Percentiles rank a stretch among this genome's conserved stretches.
Conservation (phyloP, 257 asterid genomes). For the Nicotiana undulata region DNA sequence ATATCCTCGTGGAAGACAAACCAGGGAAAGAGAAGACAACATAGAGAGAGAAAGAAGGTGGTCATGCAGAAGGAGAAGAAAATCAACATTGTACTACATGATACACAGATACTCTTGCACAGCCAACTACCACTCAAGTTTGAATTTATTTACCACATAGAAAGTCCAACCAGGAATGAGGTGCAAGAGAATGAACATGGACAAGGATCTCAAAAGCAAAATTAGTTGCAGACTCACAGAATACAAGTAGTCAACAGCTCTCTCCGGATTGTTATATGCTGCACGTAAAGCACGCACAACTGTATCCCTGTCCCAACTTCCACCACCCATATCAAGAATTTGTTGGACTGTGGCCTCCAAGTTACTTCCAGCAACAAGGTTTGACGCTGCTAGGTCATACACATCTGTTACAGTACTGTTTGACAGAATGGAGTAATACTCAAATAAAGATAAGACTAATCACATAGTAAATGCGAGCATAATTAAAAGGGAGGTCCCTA, state of each 20-base stretch:
- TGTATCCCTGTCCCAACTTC: constrained; percentile 83
- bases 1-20: not conserved
- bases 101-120: not conserved
- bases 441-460: not conserved
- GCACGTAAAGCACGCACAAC: constrained; percentile 79
- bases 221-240: constrained; percentile 46
- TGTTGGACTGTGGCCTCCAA: constrained; percentile 74
- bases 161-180: not conserved
- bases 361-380: constrained; percentile 72
- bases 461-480: not conserved
- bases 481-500: not conserved
- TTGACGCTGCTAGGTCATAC: constrained; percentile 82
- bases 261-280: constrained; percentile 84
- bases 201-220: not conserved
- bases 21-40: not conserved
- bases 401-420: constrained; percentile 56
- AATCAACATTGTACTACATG: not conserved
- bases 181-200: not conserved
- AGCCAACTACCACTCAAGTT: not conserved
- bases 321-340: constrained; percentile 92
- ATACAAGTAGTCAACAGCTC: constrained; percentile 87
- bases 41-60: not conserved
- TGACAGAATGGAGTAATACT: not conserved
- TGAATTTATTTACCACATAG: not conserved
- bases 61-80: not conserved